phyloP scores from a whole-genome alignment of 106 monocot species.

The Dendrobium nobile region DNA sequence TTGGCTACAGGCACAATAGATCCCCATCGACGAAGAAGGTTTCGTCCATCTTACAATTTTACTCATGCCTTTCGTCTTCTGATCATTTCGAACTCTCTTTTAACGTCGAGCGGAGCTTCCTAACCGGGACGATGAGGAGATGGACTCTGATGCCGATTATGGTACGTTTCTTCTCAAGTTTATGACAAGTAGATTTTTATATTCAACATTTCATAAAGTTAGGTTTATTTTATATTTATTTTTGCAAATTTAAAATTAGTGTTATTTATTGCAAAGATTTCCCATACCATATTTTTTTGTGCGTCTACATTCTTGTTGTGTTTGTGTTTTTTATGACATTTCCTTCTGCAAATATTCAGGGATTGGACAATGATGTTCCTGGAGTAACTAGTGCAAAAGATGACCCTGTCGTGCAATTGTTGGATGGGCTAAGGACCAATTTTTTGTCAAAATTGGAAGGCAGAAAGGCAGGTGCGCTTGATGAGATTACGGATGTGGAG shows the following conservation, averaged over 20 bases:
- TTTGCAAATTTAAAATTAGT: too few species aligned
- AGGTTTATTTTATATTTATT: too few species aligned
- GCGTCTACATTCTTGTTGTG: too few species aligned
- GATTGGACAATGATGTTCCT: constrained; percentile 67
- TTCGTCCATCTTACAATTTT: not conserved
- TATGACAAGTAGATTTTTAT: too few species aligned
- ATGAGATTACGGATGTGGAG: constrained; percentile 7
- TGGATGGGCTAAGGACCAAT: constrained; percentile 33
- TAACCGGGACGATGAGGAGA: constrained; percentile 53
- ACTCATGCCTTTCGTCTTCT: not conserved
- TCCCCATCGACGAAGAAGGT: constrained; percentile 82
- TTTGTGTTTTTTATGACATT: not conserved
- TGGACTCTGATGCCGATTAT: constrained; percentile 23
- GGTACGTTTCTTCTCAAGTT: too few species aligned
- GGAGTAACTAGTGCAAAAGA: constrained; percentile 41
- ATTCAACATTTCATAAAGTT: too few species aligned
- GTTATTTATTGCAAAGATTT: too few species aligned
- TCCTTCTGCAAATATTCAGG: constrained; percentile 30
- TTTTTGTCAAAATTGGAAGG: constrained; percentile 7
- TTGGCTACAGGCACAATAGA: constrained; percentile 21
- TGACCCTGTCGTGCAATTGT: constrained; percentile 43
- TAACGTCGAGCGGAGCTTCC: constrained; percentile 42
- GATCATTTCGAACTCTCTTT: not conserved
- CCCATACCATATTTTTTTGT: too few species aligned
- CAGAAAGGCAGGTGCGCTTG: not conserved